These are phyloP conservation scores for Coemansia sp. DNA, from an alignment of 192 early-diverging fungal genomes.

Conservation along the genomic window DNA sequence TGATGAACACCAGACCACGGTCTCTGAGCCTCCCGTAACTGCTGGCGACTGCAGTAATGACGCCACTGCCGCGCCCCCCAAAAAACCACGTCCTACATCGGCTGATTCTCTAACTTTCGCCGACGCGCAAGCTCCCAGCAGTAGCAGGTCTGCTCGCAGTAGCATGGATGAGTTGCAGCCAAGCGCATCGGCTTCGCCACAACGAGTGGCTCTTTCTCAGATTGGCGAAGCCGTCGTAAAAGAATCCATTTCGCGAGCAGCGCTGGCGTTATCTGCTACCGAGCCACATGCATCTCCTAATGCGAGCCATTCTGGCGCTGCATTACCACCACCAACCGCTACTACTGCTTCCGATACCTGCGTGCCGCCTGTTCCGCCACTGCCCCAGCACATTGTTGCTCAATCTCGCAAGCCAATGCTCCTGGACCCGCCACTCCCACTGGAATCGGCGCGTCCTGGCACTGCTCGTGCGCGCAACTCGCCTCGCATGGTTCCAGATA, in stretches of 20 bases:
- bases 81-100: conserved; percentile 27
- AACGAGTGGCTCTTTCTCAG: conserved; percentile 18
- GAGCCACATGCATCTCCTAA: not conserved
- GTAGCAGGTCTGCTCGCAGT: conserved; percentile 32
- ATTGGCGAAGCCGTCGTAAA: conserved; percentile 16
- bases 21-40: not conserved
- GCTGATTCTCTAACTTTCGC: conserved; percentile 30
- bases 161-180: conserved; percentile 10
- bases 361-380: conserved; percentile 42
- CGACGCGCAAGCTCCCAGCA: conserved; percentile 24
- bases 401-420: not conserved
- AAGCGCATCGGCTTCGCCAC: conserved; percentile 5
- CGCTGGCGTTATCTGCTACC: conserved; percentile 7
- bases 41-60: not conserved
- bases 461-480: conserved; percentile 21
- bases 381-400: conserved; percentile 16
- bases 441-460: conserved; percentile 9
- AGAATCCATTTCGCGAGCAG: conserved; percentile 10
- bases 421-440: conserved; percentile 15
- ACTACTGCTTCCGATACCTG: not conserved
- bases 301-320: not conserved
- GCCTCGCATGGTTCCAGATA: conserved; percentile 22
- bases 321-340: not conserved
- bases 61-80: conserved; percentile 10
- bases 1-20: conserved; percentile 7